Evolutionary conservation across 2,329 filamentous ascomycete species (phyloP).

Genomic region (Ceratocystis albifundus): DNA sequence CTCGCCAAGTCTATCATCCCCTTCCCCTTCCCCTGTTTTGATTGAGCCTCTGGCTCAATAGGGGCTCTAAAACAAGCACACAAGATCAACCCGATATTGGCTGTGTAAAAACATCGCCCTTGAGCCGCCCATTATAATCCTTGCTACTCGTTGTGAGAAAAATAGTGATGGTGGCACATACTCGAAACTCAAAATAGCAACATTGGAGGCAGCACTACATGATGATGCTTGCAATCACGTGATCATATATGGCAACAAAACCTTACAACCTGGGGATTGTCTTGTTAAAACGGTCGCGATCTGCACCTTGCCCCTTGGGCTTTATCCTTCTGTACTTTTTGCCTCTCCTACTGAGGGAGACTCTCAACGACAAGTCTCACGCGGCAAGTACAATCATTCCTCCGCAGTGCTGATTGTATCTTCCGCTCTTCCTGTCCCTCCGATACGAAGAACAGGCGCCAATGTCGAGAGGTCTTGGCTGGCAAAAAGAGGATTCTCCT

Average conservation of each 20-base stretch:
- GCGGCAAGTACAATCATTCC: not conserved
- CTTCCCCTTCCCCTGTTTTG: not conserved
- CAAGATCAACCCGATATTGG: not conserved
- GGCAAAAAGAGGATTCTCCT: not conserved
- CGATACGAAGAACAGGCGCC: not conserved
- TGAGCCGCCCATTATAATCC: too few relatives aligned
- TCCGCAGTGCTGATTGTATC: not conserved
- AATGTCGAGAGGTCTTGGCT: not conserved
- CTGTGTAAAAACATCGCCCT: not conserved
- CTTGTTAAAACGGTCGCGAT: constrained; percentile 1
- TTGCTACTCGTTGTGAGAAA: not conserved
- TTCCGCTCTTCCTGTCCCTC: not conserved
- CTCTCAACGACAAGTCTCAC: not conserved
- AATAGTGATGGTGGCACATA: constrained; percentile 2
- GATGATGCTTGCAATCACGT: not conserved
- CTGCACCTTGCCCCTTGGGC: not conserved
- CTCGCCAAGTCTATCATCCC: too few relatives aligned
- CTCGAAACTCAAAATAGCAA: not conserved
- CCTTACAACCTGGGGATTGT: not conserved
- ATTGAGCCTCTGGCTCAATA: not conserved
- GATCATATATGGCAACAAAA: not conserved
- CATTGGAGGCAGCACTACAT: not conserved
- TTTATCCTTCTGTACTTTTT: not conserved
- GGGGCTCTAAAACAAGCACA: not conserved
- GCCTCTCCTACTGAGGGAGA: not conserved